These are phyloP conservation scores for Kockiozyma suomiensis DNA, from an alignment of 805 yeast genomes.

Conservation along the genomic window DNA sequence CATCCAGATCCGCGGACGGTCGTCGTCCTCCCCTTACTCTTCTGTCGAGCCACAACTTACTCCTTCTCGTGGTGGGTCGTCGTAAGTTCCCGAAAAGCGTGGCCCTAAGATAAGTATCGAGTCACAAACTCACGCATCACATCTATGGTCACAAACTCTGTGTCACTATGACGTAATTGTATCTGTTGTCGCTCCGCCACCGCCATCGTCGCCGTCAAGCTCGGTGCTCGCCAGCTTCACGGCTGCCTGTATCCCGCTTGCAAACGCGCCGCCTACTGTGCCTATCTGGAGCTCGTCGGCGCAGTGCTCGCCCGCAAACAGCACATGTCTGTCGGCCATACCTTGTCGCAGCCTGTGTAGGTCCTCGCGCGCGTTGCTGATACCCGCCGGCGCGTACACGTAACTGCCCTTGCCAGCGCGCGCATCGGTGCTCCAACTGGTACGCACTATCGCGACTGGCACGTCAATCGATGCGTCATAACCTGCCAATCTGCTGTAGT, in stretches of 20 bases:
- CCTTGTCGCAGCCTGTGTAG: conserved; percentile 35
- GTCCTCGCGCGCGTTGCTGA: conserved; percentile 34
- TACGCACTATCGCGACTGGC: conserved; percentile 7
- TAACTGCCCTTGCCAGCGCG: conserved; percentile 43
- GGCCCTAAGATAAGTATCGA: too few species aligned
- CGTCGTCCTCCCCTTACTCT: too few species aligned
- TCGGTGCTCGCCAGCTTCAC: background rate
- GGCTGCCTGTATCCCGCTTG: conserved; percentile 25
- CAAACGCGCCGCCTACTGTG: conserved; percentile 35
- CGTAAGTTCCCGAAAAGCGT: too few species aligned
- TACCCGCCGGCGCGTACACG: conserved; percentile 28
- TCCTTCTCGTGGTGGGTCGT: too few species aligned
- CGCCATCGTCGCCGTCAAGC: background rate
- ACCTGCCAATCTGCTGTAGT: conserved; percentile 26
- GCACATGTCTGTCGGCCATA: conserved; percentile 25
- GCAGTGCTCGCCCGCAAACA: conserved; percentile 42
- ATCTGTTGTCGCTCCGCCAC: background rate
- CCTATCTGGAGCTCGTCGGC: conserved; percentile 24
- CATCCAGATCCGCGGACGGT: too few species aligned
- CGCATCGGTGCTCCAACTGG: conserved; percentile 38
- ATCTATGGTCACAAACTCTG: conserved; percentile 5
- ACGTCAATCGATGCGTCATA: conserved; percentile 13
- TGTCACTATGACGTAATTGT: background rate
- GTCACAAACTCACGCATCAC: too few species aligned
- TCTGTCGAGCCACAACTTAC: too few species aligned